phyloP scores from a whole-genome alignment of 106 monocot genomes.

The Hemerocallis citrina region DNA sequence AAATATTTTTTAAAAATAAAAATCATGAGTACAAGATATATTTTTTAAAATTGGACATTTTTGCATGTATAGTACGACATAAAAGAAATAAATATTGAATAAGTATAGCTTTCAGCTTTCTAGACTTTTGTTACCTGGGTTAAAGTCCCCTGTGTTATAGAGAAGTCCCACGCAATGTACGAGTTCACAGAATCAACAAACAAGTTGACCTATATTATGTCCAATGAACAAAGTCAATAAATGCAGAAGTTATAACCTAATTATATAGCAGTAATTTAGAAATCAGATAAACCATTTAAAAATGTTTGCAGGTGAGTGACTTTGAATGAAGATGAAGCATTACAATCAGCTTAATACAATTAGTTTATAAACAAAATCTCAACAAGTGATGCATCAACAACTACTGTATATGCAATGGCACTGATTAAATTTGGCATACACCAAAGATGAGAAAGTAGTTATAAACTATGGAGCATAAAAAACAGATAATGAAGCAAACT shows the following conservation, averaged over 20 bases:
- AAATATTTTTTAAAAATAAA: no score
- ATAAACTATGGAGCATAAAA: neutral
- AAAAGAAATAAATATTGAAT: neutral
- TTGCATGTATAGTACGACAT: neutral
- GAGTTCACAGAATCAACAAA: conserved; percentile 82
- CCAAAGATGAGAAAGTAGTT: neutral
- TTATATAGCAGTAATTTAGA: neutral
- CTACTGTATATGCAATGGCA: neutral
- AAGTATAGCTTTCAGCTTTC: no score
- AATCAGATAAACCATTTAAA: neutral
- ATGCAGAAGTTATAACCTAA: neutral
- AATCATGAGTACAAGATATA: no score
- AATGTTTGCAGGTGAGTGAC: neutral
- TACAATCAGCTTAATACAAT: neutral
- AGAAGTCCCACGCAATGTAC: conserved; percentile 99
- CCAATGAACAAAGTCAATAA: neutral
- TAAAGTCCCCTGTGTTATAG: conserved; percentile 73
- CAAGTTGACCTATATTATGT: conserved; percentile 44
- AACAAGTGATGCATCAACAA: neutral
- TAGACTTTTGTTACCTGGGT: conserved; percentile 36
- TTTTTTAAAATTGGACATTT: no score
- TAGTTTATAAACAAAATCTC: neutral
- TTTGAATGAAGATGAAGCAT: neutral
- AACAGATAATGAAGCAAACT: neutral
- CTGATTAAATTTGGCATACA: neutral